These are phyloP conservation scores for Odontarrhena argentea DNA, from an alignment of 345 rosid genomes.

Conservation along the genomic window DNA sequence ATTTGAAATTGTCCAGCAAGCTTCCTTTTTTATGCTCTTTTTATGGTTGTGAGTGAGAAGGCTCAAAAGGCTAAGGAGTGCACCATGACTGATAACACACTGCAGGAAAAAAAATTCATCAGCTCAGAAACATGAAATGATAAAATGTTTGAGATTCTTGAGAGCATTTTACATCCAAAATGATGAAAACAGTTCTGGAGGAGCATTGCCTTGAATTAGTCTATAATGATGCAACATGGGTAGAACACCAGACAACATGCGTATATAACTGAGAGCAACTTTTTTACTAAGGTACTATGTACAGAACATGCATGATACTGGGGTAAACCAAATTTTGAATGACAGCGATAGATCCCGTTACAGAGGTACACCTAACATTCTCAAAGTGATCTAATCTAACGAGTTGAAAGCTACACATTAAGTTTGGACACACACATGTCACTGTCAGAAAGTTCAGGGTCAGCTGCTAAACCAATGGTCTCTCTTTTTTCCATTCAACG, in stretches of 20 bases:
- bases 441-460: conserved; percentile 7
- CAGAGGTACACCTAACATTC: not conserved
- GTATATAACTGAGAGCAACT: not conserved
- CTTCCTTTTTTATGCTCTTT: conserved; percentile 97
- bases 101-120: conserved; percentile 38
- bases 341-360: not conserved
- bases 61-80: conserved; percentile 75
- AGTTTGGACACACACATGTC: conserved; percentile 8
- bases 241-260: not conserved
- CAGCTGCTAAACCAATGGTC: conserved; percentile 8
- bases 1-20: conserved; percentile 99
- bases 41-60: conserved; percentile 78
- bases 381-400: not conserved
- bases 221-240: not conserved
- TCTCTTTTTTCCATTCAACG: conserved; percentile 9
- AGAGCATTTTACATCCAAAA: not conserved
- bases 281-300: not conserved
- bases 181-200: not conserved
- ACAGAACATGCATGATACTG: conserved; percentile 4
- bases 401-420: conserved; percentile 9
- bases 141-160: not conserved
- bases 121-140: conserved; percentile 27
- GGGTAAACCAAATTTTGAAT: not conserved
- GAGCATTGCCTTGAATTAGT: not conserved
- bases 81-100: conserved; percentile 80